Evolutionary conservation across 768 basidiomycete genomes (phyloP), one percentile per base, ranked within the genome.

Genomic region (Galerina marginata): DNA sequence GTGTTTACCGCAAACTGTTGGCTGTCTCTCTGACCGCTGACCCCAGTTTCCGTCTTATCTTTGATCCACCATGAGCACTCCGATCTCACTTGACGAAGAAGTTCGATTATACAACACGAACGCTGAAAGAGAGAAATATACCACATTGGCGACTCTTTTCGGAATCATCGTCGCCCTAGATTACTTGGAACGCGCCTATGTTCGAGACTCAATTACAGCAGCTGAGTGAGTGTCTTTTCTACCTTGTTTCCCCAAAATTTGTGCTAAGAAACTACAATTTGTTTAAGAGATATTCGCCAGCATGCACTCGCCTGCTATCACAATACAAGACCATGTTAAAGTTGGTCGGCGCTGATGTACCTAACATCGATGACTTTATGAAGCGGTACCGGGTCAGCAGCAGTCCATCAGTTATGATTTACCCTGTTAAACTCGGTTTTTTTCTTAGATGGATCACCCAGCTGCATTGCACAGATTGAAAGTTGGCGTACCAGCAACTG

Each of bases 291-390:
- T 99, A 99, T 74, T 95, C 95, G 63, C 96, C 95, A 57, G 95
- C 95, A 61, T 99, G 96, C 73, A 95, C 93, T 12, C 85, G 92
- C 42, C 78, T 99, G n/a, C 77, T 99, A 12, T 93, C 94, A 6
- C 95, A 97, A 75, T 99, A 97, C 81, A 97, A 97, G 85, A 96
- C 94, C 0, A 93, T 97, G 88, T 79, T 95, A 61, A 97, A 95
- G 76, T 83, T 98, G n/a, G 90, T 99, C 10, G 89, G 88, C n/a
- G 87, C 93, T 55, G 90, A 91, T 20, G 93, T 96, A 9, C 86
- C 86, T 0, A 89, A 85, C 29, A 84, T 98, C 42, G 96, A 98
- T 65, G 84, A 88, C 16, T 99, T 98, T 76, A 96, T 97, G 95
- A 80, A 81, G 53, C 86, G 90, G 54, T 98, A 95, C 77, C 79